A percentile compares a stretch with the other conserved stretches of the same genome.
These are phyloP conservation scores for Rhizomucor pusillus DNA, from an alignment of 371 early-diverging fungal genomes.

Conservation along the genomic window DNA sequence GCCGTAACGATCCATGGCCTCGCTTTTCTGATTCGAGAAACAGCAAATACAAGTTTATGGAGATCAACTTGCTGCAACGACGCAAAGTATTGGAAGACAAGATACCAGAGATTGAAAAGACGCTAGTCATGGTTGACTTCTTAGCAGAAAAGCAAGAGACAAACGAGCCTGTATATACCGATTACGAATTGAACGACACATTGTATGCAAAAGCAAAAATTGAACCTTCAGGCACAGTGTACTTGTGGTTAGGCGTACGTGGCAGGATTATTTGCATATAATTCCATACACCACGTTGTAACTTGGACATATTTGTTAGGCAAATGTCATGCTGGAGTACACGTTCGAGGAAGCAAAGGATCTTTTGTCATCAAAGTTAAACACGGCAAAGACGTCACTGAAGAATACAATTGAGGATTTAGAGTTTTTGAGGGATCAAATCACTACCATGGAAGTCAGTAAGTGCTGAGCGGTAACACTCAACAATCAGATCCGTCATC, in stretches of 20 bases:
- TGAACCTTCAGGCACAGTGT: constrained; percentile 74
- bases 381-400: constrained; percentile 69
- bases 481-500: too few relatives aligned
- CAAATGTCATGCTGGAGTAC: constrained; percentile 97
- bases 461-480: constrained; percentile 1
- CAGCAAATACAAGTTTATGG: constrained; percentile 98
- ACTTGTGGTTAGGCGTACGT: constrained; percentile 94
- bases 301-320: constrained; percentile 40
- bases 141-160: constrained; percentile 63
- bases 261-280: too few relatives aligned
- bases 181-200: constrained; percentile 94
- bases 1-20: neutral
- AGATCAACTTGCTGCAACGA: constrained; percentile 81
- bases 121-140: constrained; percentile 82
- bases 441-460: constrained; percentile 98
- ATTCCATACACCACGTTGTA: too few relatives aligned
- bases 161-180: constrained; percentile 75
- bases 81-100: constrained; percentile 82
- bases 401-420: constrained; percentile 84
- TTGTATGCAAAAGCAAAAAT: constrained; percentile 86
- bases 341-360: constrained; percentile 85
- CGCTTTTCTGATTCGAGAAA: neutral
- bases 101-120: constrained; percentile 96
- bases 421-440: constrained; percentile 92
- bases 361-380: constrained; percentile 74